These are phyloP conservation scores for Solanum arcanum DNA, from an alignment of 257 asterid species.

Conservation along the genomic window DNA sequence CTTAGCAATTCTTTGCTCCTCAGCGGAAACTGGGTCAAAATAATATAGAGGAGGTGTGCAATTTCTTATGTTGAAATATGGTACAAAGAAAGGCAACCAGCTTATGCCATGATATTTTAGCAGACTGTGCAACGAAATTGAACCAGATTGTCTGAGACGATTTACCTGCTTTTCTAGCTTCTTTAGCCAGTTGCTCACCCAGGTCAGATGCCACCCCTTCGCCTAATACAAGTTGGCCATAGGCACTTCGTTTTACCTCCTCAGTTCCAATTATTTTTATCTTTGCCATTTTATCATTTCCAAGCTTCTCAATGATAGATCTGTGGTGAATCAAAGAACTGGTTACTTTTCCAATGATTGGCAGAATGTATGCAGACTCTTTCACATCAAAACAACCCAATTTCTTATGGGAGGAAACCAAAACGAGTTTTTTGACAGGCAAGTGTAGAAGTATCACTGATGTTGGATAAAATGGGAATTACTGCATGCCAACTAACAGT, in stretches of 20 bases:
- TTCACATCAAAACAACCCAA: background rate
- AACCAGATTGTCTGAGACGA: background rate
- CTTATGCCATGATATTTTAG: background rate
- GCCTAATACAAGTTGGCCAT: constrained; percentile 78
- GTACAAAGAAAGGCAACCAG: background rate
- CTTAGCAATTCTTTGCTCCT: constrained; percentile 76
- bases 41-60: background rate
- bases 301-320: constrained; percentile 68
- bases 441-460: background rate
- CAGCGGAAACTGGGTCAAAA: constrained; percentile 61
- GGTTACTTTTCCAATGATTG: background rate
- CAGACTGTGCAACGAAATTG: background rate
- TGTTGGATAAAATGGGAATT: background rate
- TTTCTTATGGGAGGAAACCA: background rate
- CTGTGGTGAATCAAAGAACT: constrained; percentile 20
- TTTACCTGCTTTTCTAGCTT: constrained; percentile 80
- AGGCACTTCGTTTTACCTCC: constrained; percentile 68
- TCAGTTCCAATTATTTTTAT: constrained; percentile 51
- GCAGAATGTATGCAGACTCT: background rate
- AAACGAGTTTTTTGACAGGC: background rate
- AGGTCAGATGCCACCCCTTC: constrained; percentile 66
- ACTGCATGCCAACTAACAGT: background rate
- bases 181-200: constrained; percentile 78
- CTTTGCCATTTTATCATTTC: constrained; percentile 50
- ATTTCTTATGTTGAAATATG: background rate